These are phyloP conservation scores for Davidsoniella eucalypti DNA, from an alignment of 2,329 filamentous ascomycete species.

Conservation along the genomic window DNA sequence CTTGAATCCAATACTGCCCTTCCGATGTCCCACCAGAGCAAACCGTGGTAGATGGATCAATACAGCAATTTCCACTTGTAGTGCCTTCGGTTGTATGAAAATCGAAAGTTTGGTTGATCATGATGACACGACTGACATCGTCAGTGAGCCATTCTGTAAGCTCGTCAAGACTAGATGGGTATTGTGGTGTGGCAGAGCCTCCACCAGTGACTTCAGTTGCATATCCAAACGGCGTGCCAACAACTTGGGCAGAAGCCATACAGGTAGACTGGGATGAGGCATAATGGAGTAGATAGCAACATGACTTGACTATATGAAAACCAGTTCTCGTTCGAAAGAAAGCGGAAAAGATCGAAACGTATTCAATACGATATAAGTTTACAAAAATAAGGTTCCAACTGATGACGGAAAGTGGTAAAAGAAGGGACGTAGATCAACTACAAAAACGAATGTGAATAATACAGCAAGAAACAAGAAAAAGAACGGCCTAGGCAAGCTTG, in stretches of 20 bases:
- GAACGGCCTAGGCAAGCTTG: background rate
- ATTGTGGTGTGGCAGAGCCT: constrained; percentile 26
- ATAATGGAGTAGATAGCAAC: background rate
- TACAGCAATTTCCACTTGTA: constrained; percentile 17
- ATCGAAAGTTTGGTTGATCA: constrained; percentile 20
- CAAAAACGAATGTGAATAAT: background rate
- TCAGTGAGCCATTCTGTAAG: constrained; percentile 20
- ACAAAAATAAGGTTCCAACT: too few relatives aligned
- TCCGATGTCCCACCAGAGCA: constrained; percentile 14
- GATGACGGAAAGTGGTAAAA: too few relatives aligned
- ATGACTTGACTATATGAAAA: background rate
- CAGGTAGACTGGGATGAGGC: constrained; percentile 9
- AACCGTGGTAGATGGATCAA: constrained; percentile 12
- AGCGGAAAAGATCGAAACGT: background rate
- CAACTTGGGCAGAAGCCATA: constrained; percentile 17
- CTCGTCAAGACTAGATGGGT: constrained; percentile 29
- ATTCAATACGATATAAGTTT: too few relatives aligned
- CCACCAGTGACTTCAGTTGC: constrained; percentile 32
- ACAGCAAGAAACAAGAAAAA: background rate
- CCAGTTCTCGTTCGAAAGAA: background rate
- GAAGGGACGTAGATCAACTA: constrained; percentile 1
- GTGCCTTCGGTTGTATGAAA: constrained; percentile 17
- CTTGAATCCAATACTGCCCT: constrained; percentile 17
- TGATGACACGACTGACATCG: constrained; percentile 21
- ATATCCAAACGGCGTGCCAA: constrained; percentile 19